Evolutionary conservation across 257 asterid genomes (phyloP).

Genomic region (Solanum pennellii): DNA sequence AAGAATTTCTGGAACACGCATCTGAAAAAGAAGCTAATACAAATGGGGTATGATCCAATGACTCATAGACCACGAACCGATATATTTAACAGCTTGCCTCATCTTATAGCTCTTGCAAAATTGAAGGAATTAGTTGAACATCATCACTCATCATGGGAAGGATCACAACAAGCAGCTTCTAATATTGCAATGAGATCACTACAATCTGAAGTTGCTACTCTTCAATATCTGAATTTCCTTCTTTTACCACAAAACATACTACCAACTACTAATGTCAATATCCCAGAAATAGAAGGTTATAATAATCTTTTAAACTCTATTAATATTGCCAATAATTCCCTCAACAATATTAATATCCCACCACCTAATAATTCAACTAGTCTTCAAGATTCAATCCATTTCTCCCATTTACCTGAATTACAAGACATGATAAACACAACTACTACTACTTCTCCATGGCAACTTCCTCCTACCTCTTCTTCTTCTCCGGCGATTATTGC

Average conservation of each 20-base stretch:
- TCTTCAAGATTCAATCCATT: conserved; percentile 23
- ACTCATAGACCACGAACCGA: conserved; percentile 75
- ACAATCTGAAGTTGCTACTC: conserved; percentile 56
- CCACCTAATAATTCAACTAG: conserved; percentile 5
- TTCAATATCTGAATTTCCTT: conserved; percentile 40
- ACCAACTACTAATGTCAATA: neutral
- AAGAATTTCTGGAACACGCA: conserved; percentile 88
- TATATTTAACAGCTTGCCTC: conserved; percentile 52
- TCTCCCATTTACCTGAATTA: conserved; percentile 50
- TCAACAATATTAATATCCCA: neutral
- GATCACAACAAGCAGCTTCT: conserved; percentile 46
- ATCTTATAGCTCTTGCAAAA: conserved; percentile 63
- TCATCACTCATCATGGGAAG: conserved; percentile 37
- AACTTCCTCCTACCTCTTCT: conserved; percentile 7
- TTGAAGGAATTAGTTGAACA: conserved; percentile 48
- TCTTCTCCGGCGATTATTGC: conserved; percentile 4
- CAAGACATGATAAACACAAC: conserved; percentile 21
- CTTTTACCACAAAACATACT: conserved; percentile 23
- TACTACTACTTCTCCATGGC: conserved; percentile 15
- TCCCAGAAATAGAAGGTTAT: conserved; percentile 13
- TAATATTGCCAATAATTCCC: conserved; percentile 4
- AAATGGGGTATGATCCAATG: conserved; percentile 84
- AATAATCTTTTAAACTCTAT: conserved; percentile 21
- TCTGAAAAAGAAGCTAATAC: conserved; percentile 68
- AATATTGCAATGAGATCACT: conserved; percentile 19